phyloP scores from a whole-genome alignment of 2,329 filamentous ascomycete species.

The Trichophyton verrucosum region DNA sequence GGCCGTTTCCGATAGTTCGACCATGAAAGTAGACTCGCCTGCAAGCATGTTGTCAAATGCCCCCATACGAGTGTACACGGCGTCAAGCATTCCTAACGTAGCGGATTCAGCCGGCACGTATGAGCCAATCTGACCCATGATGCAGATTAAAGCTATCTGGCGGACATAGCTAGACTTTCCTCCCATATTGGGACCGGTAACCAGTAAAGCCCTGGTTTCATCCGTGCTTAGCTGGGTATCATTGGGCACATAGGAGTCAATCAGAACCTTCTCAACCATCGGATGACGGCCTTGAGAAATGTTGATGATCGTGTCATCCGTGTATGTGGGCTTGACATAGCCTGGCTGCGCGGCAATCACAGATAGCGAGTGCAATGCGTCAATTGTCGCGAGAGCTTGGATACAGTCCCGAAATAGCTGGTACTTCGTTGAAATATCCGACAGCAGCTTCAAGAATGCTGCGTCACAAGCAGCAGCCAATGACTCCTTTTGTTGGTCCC shows the following conservation, averaged over 20 bases:
- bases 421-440: slow-evolving; percentile 68
- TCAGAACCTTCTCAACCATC: slow-evolving; percentile 84
- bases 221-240: slow-evolving; percentile 59
- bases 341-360: slow-evolving; percentile 74
- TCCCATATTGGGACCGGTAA: slow-evolving; percentile 98
- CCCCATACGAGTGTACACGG: slow-evolving; percentile 90
- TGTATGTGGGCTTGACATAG: slow-evolving; percentile 66
- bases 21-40: slow-evolving; percentile 95
- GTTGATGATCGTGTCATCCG: slow-evolving; percentile 53
- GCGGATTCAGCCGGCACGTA: slow-evolving; percentile 75
- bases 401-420: slow-evolving; percentile 82
- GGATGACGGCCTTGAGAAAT: slow-evolving; percentile 73
- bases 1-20: slow-evolving; percentile 85
- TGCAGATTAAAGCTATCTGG: slow-evolving; percentile 76
- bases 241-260: slow-evolving; percentile 85
- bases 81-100: slow-evolving; percentile 69
- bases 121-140: slow-evolving; percentile 89
- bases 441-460: slow-evolving; percentile 62
- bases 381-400: slow-evolving; percentile 70
- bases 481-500: slow-evolving; percentile 89
- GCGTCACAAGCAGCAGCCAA: slow-evolving; percentile 81
- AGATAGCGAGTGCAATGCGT: slow-evolving; percentile 79
- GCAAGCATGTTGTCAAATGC: slow-evolving; percentile 93
- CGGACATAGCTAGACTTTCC: slow-evolving; percentile 97
- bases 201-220: slow-evolving; percentile 60